phyloP scores from a whole-genome alignment of 169 alveolate species.

The Cryptosporidium canis region DNA sequence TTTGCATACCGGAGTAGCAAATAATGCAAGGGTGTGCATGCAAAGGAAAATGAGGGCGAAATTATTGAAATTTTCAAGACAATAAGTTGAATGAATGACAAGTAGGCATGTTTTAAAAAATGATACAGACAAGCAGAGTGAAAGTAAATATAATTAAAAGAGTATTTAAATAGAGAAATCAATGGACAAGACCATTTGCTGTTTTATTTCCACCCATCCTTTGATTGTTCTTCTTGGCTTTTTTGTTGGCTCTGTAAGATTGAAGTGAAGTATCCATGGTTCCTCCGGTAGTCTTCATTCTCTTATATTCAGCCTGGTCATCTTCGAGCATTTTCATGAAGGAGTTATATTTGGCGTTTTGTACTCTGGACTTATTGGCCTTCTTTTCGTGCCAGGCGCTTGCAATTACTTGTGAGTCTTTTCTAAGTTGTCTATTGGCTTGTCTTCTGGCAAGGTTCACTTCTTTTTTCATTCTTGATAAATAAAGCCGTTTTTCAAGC shows the following conservation, averaged over 20 bases:
- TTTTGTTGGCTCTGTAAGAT: slow-evolving; percentile 73
- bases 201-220: slow-evolving; percentile 74
- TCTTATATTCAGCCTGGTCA: slow-evolving; percentile 75
- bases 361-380: background rate
- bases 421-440: slow-evolving; percentile 68
- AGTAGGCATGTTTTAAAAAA: background rate
- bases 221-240: slow-evolving; percentile 59
- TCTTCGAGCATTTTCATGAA: slow-evolving; percentile 72
- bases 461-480: slow-evolving; percentile 38
- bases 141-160: background rate
- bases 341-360: slow-evolving; percentile 26
- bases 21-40: background rate
- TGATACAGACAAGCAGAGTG: background rate
- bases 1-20: background rate
- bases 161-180: background rate
- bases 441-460: slow-evolving; percentile 68
- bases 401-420: slow-evolving; percentile 50
- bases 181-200: slow-evolving; percentile 49
- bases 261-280: slow-evolving; percentile 77
- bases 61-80: background rate
- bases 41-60: background rate
- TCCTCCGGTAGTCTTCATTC: slow-evolving; percentile 77
- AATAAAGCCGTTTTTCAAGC: slow-evolving; percentile 34
- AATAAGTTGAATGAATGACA: background rate
- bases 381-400: slow-evolving; percentile 8